Evolutionary conservation across 2,329 filamentous ascomycete species (phyloP).

Genomic region (Penicillium paneum): DNA sequence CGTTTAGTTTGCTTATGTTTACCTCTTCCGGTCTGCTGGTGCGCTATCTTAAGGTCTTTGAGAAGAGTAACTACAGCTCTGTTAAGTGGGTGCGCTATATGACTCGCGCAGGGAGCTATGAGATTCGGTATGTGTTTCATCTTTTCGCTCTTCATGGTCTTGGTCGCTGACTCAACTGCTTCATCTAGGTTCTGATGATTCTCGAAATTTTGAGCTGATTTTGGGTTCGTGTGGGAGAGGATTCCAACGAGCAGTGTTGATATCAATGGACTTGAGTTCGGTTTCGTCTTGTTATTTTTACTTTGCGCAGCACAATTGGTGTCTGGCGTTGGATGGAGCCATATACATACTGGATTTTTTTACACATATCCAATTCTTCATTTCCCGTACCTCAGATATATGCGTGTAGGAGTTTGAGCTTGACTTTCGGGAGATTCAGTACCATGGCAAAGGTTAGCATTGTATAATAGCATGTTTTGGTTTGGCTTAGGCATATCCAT

Average conservation of each 20-base stretch:
- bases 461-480: background rate
- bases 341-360: slow-evolving; percentile 10
- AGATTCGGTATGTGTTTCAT: slow-evolving; percentile 67
- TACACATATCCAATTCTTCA: background rate
- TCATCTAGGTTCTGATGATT: slow-evolving; percentile 10
- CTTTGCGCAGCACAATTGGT: slow-evolving; percentile 23
- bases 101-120: slow-evolving; percentile 96
- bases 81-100: slow-evolving; percentile 99
- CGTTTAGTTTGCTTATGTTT: slow-evolving; percentile 95
- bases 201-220: background rate
- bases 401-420: background rate
- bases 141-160: background rate
- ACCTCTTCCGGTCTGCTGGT: slow-evolving; percentile 91
- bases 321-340: slow-evolving; percentile 28
- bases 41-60: slow-evolving; percentile 95
- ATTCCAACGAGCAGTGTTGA: background rate
- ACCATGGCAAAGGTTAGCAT: background rate
- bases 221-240: background rate
- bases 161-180: background rate
- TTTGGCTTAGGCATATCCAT: background rate
- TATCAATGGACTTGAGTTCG: background rate
- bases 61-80: slow-evolving; percentile 98
- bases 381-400: background rate
- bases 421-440: background rate
- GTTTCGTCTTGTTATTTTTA: slow-evolving; percentile 9